Evolutionary conservation across 2,329 filamentous ascomycete genomes (phyloP), one percentile per base, ranked within the genome.

Genomic region (Beauveria varroae): DNA sequence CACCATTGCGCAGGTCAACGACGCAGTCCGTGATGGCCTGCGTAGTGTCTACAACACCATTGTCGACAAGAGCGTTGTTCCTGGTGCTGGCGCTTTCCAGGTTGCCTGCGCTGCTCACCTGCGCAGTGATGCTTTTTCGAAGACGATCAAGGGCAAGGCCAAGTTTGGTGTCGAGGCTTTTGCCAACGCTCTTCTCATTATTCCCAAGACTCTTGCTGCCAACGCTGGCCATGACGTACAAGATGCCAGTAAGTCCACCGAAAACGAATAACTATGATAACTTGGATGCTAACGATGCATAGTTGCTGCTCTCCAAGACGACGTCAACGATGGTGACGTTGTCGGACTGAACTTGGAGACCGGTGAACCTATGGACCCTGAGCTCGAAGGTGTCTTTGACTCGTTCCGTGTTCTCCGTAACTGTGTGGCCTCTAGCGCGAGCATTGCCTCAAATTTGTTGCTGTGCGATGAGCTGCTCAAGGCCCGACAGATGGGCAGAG

Each of bases 21-120:
- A 99, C 73, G 95, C 95, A 3, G 95, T 98, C 50, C 86, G 95
- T 59, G 95, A 99, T 73, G 95, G 95, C 64, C 83, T 99, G 67
- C 86, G 95, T 71, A 96, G 91, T 73, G 95, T 98, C 55, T 98
- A 97, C 85, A 99, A 99, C 81, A 96, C 96, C 82, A 98, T 99
- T 74, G 93, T 98, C n/a, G 95, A 99, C 74, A 86, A 88, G 77
- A 93, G 90, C 67, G 95, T 99, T 22, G 91, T 99, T 28, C 95
- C 95, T 1, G 95, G 95, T 62, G 95, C 87, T 62, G 95, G 95
- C 69, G 91, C 95, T 55, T 99, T 96, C 86, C 95, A 99, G 76
- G 87, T 99, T 51, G 93, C 95, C 37, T 96, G 91, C 68, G 91
- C 93, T 26, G 83, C 87, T 52, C 92, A 96, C 75, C 81, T 99